phyloP scores from a whole-genome alignment of 352 stramenopile genomes.

The Aphanomyces astaci region DNA sequence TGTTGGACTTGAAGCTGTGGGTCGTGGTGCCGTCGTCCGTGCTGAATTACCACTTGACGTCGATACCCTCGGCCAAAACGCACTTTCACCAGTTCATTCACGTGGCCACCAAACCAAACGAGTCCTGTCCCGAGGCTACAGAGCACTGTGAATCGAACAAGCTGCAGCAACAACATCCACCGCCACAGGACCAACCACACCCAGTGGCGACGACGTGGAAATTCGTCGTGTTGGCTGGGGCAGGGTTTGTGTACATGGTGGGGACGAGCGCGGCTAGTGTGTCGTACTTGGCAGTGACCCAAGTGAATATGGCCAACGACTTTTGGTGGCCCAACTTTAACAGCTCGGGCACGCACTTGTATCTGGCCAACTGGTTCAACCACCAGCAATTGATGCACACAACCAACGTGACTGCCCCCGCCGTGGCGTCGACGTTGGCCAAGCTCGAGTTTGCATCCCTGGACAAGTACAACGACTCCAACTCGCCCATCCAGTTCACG shows the following conservation, averaged over 20 bases:
- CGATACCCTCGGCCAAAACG: neutral
- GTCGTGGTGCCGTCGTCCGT: too few species aligned
- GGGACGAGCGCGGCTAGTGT: neutral
- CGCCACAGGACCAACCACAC: neutral
- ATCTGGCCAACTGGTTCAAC: constrained; percentile 12
- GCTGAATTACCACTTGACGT: neutral
- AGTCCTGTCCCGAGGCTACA: neutral
- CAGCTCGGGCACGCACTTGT: neutral
- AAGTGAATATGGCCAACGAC: constrained; percentile 13
- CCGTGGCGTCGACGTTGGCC: too few species aligned
- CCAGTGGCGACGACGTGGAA: neutral
- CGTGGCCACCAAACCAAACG: neutral
- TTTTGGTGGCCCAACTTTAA: constrained; percentile 11
- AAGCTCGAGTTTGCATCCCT: too few species aligned
- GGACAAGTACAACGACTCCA: too few species aligned
- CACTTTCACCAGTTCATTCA: neutral
- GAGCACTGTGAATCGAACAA: neutral
- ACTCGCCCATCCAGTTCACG: neutral
- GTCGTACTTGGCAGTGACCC: constrained; percentile 10
- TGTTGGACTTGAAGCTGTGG: constrained; percentile 18
- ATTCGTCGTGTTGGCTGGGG: neutral
- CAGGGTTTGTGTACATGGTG: neutral
- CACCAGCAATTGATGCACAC: too few species aligned
- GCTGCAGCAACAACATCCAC: neutral
- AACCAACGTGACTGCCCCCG: too few species aligned